Base-by-base conservation (phyloP, 352 stramenopile species). In the Blastocystis sp. region DNA sequence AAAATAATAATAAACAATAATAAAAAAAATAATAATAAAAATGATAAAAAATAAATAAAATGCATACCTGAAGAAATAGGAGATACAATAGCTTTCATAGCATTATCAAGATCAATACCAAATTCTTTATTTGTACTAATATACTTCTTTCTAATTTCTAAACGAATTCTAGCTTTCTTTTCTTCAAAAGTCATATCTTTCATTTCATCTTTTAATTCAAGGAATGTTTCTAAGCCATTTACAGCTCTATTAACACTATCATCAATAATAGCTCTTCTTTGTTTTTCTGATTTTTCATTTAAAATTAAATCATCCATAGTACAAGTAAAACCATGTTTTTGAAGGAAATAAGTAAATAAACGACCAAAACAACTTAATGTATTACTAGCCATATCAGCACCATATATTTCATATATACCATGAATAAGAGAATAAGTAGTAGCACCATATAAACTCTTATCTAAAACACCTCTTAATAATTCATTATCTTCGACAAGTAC, bases 391-490 rank as follows among this genome's bases (percentile, higher is more conserved):
- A 79, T 73, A 47, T 74, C 68, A 18, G 75, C 64, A 7, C 82
- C 82, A 68, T 91, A 91, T 1, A 86, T 66, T 72, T 92, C 82
- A 66, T 95, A 95, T 11, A 93, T 82, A 28, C 83, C 82, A 72
- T 98, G 92, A 1, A 98, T 85, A 19, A 98, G 76, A 37, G 88
- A 93, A 70, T 95, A 90, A 67, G 93, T 91, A 24, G 86, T 90
- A 1, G 88, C 85, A 58, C 91, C 92, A 72, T 98, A 96, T 39
- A 93, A 84, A 59, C 79, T 84, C 76, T 99, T 99, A 72, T 99
- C 92, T 19, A 99, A 76, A 37, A 96, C 80, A 68, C 91, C 91
- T 59, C 90, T 80, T 11, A 95, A 72, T 56, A 98, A 58, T 59
- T 95, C 84, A 31, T 87, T 85, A 64, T 95, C 81, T 33, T 86